phyloP scores from a whole-genome alignment of 2,329 filamentous ascomycete species.

The Zalaria sp. region DNA sequence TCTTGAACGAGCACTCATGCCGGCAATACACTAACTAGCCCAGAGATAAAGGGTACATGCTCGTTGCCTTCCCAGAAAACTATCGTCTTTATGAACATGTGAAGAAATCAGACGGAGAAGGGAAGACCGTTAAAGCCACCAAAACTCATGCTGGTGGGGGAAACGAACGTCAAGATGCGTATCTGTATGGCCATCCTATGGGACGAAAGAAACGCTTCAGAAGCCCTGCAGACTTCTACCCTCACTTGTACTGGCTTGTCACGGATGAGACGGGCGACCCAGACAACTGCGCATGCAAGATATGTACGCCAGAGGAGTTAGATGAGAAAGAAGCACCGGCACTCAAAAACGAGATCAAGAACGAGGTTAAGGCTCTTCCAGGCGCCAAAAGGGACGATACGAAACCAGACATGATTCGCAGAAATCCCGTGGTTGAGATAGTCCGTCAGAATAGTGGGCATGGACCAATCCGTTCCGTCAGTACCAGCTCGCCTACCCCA shows the following conservation, averaged over 20 bases:
- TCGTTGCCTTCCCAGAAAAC: conserved; percentile 39
- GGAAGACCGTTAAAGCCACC: conserved; percentile 28
- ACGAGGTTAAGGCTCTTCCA: conserved; percentile 4
- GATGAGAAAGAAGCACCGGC: conserved; percentile 22
- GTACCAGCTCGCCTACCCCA: background rate
- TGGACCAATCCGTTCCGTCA: background rate
- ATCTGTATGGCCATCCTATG: conserved; percentile 45
- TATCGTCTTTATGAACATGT: conserved; percentile 46
- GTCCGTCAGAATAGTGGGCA: conserved; percentile 5
- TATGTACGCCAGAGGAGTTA: conserved; percentile 40
- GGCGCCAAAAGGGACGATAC: conserved; percentile 16
- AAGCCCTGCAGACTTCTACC: conserved; percentile 46
- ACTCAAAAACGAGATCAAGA: conserved; percentile 8
- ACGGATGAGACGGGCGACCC: conserved; percentile 38
- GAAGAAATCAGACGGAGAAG: conserved; percentile 35
- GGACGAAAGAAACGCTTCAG: conserved; percentile 43
- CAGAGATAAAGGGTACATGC: conserved; percentile 31
- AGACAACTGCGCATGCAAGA: conserved; percentile 42
- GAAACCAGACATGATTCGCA: background rate
- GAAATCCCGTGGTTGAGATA: conserved; percentile 12
- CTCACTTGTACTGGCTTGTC: conserved; percentile 42
- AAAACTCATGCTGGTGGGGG: conserved; percentile 35
- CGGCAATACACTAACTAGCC: background rate
- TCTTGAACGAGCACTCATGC: background rate
- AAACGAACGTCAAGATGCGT: conserved; percentile 43